Percentiles rank a stretch among this genome's conserved stretches.
Evolutionary conservation across 2,329 filamentous ascomycete species (phyloP).

Genomic region (Coccinonectria pachysandricola): DNA sequence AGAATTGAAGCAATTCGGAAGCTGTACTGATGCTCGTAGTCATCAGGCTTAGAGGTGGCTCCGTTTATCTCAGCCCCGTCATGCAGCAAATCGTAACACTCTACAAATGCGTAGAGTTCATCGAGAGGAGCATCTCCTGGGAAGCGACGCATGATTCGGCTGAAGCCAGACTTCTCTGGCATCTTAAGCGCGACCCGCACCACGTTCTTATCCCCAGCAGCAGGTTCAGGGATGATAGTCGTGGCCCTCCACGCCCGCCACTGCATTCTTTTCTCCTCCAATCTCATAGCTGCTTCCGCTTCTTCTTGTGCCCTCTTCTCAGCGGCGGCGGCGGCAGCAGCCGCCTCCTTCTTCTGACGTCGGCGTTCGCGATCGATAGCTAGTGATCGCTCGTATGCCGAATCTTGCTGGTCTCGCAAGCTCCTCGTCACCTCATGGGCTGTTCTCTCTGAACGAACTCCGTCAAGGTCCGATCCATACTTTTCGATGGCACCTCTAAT

Average conservation of each 20-base stretch:
- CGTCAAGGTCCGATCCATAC: slow-evolving; percentile 64
- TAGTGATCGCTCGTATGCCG: slow-evolving; percentile 84
- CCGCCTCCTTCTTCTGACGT: slow-evolving; percentile 64
- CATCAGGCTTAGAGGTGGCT: slow-evolving; percentile 40
- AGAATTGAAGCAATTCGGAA: slow-evolving; percentile 81
- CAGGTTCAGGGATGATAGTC: slow-evolving; percentile 58
- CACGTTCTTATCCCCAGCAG: slow-evolving; percentile 48
- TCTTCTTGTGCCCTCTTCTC: slow-evolving; percentile 50
- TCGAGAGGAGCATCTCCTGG: slow-evolving; percentile 60
- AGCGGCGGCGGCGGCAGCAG: slow-evolving; percentile 57
- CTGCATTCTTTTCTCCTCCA: slow-evolving; percentile 39
- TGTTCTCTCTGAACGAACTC: slow-evolving; percentile 63
- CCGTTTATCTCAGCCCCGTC: slow-evolving; percentile 20
- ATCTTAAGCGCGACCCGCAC: slow-evolving; percentile 63
- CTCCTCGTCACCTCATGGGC: slow-evolving; percentile 74
- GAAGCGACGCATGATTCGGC: slow-evolving; percentile 71
- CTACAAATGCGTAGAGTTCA: slow-evolving; percentile 91
- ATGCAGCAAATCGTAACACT: slow-evolving; percentile 65
- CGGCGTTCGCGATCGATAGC: slow-evolving; percentile 81
- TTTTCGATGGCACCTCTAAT: slow-evolving; percentile 63
- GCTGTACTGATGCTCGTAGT: slow-evolving; percentile 71
- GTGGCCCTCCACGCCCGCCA: slow-evolving; percentile 76
- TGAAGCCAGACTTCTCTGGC: slow-evolving; percentile 49
- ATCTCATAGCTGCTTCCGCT: slow-evolving; percentile 48
- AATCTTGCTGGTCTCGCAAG: slow-evolving; percentile 81